Conservation (phyloP, 192 early-diverging fungal genomes). For the Backusella australiensis region DNA sequence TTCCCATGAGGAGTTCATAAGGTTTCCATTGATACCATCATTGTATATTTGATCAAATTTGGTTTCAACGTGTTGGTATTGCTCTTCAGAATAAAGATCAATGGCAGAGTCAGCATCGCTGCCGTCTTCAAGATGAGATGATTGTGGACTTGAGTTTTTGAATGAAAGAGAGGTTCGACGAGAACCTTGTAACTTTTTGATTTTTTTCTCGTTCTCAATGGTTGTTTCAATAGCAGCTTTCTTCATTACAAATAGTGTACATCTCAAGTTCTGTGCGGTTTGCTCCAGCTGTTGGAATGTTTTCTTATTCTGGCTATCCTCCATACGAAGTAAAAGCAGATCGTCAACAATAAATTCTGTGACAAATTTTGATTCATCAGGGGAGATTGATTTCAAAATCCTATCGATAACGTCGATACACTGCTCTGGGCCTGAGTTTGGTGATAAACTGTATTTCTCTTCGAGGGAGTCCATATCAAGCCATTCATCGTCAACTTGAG, state of each 20-base stretch:
- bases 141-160: neutral
- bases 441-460: conserved; percentile 28
- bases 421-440: conserved; percentile 36
- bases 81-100: conserved; percentile 18
- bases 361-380: conserved; percentile 42
- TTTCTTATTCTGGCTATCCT: conserved; percentile 42
- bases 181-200: conserved; percentile 13
- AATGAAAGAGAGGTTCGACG: conserved; percentile 8
- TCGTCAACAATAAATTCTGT: conserved; percentile 56
- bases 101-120: conserved; percentile 29
- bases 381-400: conserved; percentile 44
- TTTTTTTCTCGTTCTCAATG: conserved; percentile 26
- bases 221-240: conserved; percentile 51
- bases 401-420: conserved; percentile 43
- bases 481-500: conserved; percentile 20
- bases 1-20: neutral
- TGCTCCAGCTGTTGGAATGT: conserved; percentile 47
- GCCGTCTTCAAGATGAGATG: neutral
- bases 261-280: conserved; percentile 48
- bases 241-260: conserved; percentile 53
- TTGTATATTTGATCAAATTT: conserved; percentile 36
- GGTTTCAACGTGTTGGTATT: conserved; percentile 9
- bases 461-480: conserved; percentile 28
- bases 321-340: conserved; percentile 46
- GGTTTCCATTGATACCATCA: conserved; percentile 25